These are phyloP conservation scores for Tricholoma matsutake DNA, from an alignment of 768 basidiomycete genomes.

Conservation along the genomic window DNA sequence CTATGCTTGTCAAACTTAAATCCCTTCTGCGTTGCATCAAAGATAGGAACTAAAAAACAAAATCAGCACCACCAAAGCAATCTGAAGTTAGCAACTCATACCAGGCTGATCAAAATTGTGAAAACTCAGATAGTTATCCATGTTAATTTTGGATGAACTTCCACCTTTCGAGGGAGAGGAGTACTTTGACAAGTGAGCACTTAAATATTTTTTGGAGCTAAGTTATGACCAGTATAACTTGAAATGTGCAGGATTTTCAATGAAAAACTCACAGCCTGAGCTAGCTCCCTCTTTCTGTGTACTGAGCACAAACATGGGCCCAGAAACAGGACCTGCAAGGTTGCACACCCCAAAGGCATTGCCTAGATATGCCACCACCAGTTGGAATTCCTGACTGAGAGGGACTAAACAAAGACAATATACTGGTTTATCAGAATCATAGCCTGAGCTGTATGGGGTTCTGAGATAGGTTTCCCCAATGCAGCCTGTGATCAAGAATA, in stretches of 20 bases:
- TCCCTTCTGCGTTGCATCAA: background rate
- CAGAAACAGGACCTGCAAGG: background rate
- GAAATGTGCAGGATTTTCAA: background rate
- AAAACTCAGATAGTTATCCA: background rate
- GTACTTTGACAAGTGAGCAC: background rate
- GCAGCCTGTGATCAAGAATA: background rate
- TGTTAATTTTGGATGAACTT: background rate
- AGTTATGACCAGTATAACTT: background rate
- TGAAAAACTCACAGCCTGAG: background rate
- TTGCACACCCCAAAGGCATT: background rate
- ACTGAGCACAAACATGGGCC: background rate
- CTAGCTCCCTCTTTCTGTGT: background rate
- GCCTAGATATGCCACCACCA: background rate
- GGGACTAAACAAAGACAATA: background rate
- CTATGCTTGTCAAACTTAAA: background rate
- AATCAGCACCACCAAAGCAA: background rate
- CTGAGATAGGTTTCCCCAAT: background rate
- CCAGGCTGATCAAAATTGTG: background rate
- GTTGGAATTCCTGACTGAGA: background rate
- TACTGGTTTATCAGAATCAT: background rate
- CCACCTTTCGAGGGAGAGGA: background rate
- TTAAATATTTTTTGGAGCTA: background rate
- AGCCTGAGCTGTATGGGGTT: background rate
- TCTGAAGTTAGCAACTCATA: background rate
- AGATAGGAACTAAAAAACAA: background rate